Evolutionary conservation across 2,329 filamentous ascomycete species (phyloP).

Genomic region (Sporothrix luriei): DNA sequence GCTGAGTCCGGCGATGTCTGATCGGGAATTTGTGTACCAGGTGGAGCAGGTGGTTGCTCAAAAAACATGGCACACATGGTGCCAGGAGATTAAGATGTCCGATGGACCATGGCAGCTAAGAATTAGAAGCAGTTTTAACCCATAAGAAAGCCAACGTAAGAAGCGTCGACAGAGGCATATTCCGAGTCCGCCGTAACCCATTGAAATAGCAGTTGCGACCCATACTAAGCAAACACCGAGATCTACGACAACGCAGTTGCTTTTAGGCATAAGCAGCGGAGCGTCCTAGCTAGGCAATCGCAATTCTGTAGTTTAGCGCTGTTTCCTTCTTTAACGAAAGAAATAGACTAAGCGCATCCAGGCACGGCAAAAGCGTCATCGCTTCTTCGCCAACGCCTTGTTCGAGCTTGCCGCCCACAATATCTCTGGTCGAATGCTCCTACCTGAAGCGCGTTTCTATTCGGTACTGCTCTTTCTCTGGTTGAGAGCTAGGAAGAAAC

Average conservation of each 20-base stretch:
- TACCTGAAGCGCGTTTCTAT: background rate
- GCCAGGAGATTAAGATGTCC: slow-evolving; percentile 17
- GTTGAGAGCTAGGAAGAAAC: too few species aligned
- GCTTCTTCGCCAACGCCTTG: slow-evolving; percentile 14
- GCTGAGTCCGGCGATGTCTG: background rate
- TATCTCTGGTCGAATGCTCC: background rate
- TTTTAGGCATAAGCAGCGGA: background rate
- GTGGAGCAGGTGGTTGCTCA: background rate
- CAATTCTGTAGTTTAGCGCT: slow-evolving; percentile 1
- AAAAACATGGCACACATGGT: background rate
- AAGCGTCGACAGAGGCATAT: background rate
- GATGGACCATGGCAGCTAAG: slow-evolving; percentile 8
- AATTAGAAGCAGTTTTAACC: background rate
- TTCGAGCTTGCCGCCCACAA: background rate
- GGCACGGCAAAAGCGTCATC: slow-evolving; percentile 23
- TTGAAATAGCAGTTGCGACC: slow-evolving; percentile 17
- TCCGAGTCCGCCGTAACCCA: background rate
- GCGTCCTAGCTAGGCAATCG: slow-evolving; percentile 14
- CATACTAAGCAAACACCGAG: slow-evolving; percentile 20
- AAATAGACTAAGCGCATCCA: slow-evolving; percentile 24
- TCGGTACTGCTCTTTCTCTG: slow-evolving; percentile 12
- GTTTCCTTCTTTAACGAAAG: background rate
- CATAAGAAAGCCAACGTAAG: background rate
- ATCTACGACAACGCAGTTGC: slow-evolving; percentile 5
- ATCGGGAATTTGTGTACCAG: background rate